Evolutionary conservation across 768 basidiomycete genomes (phyloP).

Genomic region (Boletus barrowsii): DNA sequence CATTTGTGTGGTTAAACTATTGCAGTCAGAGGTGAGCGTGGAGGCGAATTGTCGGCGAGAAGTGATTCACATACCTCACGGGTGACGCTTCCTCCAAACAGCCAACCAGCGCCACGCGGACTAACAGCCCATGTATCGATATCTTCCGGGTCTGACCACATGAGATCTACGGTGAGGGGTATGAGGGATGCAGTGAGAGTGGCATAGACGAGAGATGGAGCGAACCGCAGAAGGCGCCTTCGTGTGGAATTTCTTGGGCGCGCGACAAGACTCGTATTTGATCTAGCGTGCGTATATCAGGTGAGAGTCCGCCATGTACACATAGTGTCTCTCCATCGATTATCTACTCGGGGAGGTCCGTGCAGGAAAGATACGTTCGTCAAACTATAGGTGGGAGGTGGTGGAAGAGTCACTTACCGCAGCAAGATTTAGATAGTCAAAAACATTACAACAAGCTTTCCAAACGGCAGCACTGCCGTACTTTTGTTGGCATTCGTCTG

Average conservation of each 20-base stretch:
- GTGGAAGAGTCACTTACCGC: conserved; percentile 53
- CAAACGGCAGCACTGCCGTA: conserved; percentile 94
- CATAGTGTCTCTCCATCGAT: conserved; percentile 92
- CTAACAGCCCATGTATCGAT: conserved; percentile 96
- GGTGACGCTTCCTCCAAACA: conserved; percentile 86
- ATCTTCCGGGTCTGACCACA: conserved; percentile 98
- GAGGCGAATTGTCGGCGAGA: not conserved
- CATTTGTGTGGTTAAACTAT: conserved; percentile 92
- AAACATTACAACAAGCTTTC: conserved; percentile 96
- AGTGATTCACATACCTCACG: conserved; percentile 54
- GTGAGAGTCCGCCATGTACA: conserved; percentile 94
- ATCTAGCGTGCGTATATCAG: conserved; percentile 92
- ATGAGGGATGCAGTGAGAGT: not conserved
- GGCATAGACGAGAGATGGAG: not conserved
- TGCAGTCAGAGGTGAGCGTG: not conserved
- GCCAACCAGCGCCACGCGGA: conserved; percentile 93
- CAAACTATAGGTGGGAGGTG: not conserved
- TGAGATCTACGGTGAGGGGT: conserved; percentile 59
- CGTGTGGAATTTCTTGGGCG: conserved; percentile 98
- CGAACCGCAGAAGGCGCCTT: conserved; percentile 94
- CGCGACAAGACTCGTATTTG: conserved; percentile 90
- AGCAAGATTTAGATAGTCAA: conserved; percentile 92
- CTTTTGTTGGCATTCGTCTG: conserved; percentile 97
- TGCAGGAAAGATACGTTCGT: not conserved
- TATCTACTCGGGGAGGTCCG: conserved; percentile 50